These are phyloP conservation scores for Puccinellia tenuiflora DNA, from an alignment of 176 grass and related monocot species.

Conservation along the genomic window DNA sequence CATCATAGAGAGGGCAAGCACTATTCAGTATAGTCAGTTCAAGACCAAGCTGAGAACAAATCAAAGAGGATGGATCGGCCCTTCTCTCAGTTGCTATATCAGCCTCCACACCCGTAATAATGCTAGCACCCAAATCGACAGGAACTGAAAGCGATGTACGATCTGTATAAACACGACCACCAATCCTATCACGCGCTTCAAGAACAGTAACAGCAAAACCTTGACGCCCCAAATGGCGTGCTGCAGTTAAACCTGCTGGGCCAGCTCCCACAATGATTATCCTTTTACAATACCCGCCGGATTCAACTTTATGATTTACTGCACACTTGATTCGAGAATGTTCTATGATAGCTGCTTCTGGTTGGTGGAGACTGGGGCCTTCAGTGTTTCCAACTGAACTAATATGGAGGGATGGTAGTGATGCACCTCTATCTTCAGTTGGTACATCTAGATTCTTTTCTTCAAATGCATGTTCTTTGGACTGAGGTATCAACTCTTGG, in stretches of 20 bases:
- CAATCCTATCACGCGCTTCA: constrained; percentile 85
- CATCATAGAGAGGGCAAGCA: constrained; percentile 95
- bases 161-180: constrained; percentile 93
- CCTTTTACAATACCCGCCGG: constrained; percentile 32
- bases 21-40: constrained; percentile 87
- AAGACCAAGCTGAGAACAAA: constrained; percentile 92
- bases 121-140: constrained; percentile 99
- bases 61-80: constrained; percentile 88
- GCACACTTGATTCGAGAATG: constrained; percentile 22
- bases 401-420: constrained; percentile 8
- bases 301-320: constrained; percentile 24
- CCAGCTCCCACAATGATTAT: constrained; percentile 90
- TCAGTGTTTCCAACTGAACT: constrained; percentile 30
- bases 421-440: constrained; percentile 24
- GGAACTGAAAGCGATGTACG: constrained; percentile 84
- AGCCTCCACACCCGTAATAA: constrained; percentile 95
- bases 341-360: constrained; percentile 25
- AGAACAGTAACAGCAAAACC: constrained; percentile 90
- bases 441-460: constrained; percentile 27
- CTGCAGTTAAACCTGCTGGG: constrained; percentile 90
- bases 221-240: constrained; percentile 79
- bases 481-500: constrained; percentile 16
- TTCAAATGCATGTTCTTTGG: constrained; percentile 14
- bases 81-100: constrained; percentile 94
- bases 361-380: neutral